phyloP scores from a whole-genome alignment of 2,329 filamentous ascomycete genomes.

The Alternaria postmessia region DNA sequence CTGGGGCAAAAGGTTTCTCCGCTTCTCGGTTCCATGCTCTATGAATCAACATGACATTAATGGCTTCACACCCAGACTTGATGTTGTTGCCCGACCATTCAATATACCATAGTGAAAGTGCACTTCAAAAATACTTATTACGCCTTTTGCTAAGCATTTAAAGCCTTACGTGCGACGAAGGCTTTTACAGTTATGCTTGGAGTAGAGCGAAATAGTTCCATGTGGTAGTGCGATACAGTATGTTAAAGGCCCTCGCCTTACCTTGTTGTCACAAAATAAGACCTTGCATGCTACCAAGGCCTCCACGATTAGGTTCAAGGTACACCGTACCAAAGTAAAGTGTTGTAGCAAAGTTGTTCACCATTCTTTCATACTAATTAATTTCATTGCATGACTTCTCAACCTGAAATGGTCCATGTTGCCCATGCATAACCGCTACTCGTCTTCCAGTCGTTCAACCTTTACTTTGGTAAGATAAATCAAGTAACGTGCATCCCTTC shows the following conservation, averaged over 20 bases:
- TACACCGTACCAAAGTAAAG: not conserved
- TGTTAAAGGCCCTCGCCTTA: no score
- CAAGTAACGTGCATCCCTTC: no score
- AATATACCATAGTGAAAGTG: no score
- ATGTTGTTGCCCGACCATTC: no score
- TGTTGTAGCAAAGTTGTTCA: not conserved
- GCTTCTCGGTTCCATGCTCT: not conserved
- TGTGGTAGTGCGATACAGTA: no score
- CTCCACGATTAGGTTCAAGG: not conserved
- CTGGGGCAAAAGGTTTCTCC: not conserved
- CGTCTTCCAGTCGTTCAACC: not conserved
- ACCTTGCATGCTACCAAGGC: no score
- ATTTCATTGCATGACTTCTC: not conserved
- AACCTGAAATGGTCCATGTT: not conserved
- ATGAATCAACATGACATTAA: not conserved
- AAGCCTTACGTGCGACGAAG: no score
- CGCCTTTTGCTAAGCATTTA: no score
- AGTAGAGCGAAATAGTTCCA: no score
- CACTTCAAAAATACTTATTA: no score
- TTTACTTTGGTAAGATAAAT: not conserved
- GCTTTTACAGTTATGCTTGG: no score
- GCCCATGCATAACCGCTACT: not conserved
- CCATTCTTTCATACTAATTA: not conserved
- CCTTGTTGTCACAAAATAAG: no score
- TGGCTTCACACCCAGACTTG: not conserved